phyloP scores from a whole-genome alignment of 176 grass and related monocot species.

The Leersia perrieri region DNA sequence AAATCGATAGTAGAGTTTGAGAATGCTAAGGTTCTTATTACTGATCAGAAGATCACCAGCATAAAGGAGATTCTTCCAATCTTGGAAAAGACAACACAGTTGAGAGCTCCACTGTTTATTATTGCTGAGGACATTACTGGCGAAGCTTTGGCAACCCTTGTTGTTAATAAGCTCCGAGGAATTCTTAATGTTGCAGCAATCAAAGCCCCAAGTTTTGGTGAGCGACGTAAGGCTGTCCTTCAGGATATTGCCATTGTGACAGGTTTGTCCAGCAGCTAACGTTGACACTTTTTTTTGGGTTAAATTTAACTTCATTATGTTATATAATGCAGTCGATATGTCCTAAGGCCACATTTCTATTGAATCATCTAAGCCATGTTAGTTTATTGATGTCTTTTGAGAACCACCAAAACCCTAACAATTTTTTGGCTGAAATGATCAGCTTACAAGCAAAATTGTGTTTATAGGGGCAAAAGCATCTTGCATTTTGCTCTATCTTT shows the following conservation, averaged over 20 bases:
- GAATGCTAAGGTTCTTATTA: conserved; percentile 73
- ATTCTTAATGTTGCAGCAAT: conserved; percentile 70
- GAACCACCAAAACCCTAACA: background rate
- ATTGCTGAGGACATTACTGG: conserved; percentile 69
- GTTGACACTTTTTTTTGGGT: background rate
- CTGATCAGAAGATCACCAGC: conserved; percentile 71
- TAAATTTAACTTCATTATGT: background rate
- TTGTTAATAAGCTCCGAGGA: conserved; percentile 73
- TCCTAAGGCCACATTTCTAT: background rate
- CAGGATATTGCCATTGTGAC: conserved; percentile 78
- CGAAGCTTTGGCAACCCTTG: conserved; percentile 72
- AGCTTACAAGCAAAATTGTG: background rate
- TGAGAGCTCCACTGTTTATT: conserved; percentile 63
- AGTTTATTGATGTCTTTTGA: background rate
- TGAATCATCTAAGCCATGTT: background rate
- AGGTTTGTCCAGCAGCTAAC: conserved; percentile 30
- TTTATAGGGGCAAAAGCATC: background rate
- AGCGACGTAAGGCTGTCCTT: conserved; percentile 63
- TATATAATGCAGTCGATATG: background rate
- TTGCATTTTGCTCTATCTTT: background rate
- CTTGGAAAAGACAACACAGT: conserved; percentile 62
- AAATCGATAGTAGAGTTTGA: conserved; percentile 75
- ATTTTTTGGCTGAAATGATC: background rate
- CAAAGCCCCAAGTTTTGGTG: conserved; percentile 79
- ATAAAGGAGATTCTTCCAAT: conserved; percentile 78